phyloP scores from a whole-genome alignment of 1,284 basidiomycete genomes.

The Cryptococcus sp. region DNA sequence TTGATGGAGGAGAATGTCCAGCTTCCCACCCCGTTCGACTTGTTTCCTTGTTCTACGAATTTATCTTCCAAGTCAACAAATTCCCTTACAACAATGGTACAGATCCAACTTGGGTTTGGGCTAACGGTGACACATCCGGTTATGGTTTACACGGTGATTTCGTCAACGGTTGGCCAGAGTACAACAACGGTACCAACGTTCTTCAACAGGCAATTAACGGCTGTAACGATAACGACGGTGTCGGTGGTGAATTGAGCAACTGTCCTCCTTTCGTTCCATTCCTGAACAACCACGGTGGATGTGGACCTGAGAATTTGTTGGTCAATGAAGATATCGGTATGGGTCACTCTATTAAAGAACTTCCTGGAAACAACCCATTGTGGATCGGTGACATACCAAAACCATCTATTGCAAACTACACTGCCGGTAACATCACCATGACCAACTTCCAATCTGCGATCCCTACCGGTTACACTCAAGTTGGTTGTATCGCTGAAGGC shows the following conservation, averaged over 20 bases:
- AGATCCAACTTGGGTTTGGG: constrained; percentile 34
- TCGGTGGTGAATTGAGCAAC: constrained; percentile 33
- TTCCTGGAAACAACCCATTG: constrained; percentile 45
- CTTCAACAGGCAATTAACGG: constrained; percentile 41
- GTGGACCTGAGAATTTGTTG: constrained; percentile 32
- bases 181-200: constrained; percentile 34
- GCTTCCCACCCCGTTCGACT: constrained; percentile 31
- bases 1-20: constrained; percentile 48
- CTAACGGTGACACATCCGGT: constrained; percentile 47
- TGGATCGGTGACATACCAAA: constrained; percentile 35
- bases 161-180: constrained; percentile 42
- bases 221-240: constrained; percentile 41
- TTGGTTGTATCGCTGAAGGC: constrained; percentile 40
- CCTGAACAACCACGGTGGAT: constrained; percentile 30
- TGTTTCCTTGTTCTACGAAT: constrained; percentile 47
- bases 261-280: constrained; percentile 44
- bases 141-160: constrained; percentile 48
- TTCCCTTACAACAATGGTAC: constrained; percentile 31
- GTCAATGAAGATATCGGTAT: constrained; percentile 44
- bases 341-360: constrained; percentile 23
- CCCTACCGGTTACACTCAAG: constrained; percentile 28
- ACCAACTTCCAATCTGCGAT: constrained; percentile 28
- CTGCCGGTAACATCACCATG: constrained; percentile 17
- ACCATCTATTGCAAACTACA: constrained; percentile 24
- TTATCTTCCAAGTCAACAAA: constrained; percentile 29